phyloP scores from a whole-genome alignment of 2,329 filamentous ascomycete genomes.

The Fusarium albosuccineum region DNA sequence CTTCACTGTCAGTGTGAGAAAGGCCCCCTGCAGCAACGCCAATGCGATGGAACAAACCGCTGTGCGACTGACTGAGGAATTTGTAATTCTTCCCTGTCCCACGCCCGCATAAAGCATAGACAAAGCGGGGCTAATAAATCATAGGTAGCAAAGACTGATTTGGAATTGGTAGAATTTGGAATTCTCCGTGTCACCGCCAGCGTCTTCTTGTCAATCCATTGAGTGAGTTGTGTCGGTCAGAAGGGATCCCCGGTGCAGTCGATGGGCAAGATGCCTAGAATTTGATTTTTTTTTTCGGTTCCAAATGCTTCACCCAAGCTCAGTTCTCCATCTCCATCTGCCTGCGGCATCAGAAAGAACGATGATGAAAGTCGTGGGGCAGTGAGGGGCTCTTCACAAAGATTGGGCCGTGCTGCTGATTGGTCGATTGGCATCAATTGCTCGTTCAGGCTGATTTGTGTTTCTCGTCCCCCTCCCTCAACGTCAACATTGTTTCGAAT shows the following conservation, averaged over 20 bases:
- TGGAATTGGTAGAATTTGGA: slow-evolving; percentile 32
- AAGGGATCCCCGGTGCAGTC: not conserved
- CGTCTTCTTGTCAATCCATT: not conserved
- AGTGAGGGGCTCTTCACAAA: slow-evolving; percentile 30
- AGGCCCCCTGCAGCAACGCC: slow-evolving; percentile 6
- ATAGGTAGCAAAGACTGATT: slow-evolving; percentile 15
- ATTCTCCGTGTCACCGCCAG: slow-evolving; percentile 2
- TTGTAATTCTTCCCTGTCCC: slow-evolving; percentile 28
- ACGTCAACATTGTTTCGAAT: not conserved
- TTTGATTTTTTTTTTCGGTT: not conserved
- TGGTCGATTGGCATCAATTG: slow-evolving; percentile 19
- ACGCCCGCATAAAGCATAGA: slow-evolving; percentile 21
- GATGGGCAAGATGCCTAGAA: not conserved
- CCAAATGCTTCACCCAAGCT: slow-evolving; percentile 9
- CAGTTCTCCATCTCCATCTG: not conserved
- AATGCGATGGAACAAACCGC: slow-evolving; percentile 1
- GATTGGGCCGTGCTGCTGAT: slow-evolving; percentile 22
- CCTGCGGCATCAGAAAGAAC: slow-evolving; percentile 14
- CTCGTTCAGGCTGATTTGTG: slow-evolving; percentile 28
- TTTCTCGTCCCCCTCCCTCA: slow-evolving; percentile 3
- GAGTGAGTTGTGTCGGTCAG: not conserved
- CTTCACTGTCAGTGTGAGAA: too few species aligned
- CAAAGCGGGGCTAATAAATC: slow-evolving; percentile 25
- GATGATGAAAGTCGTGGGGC: slow-evolving; percentile 36
- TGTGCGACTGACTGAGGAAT: slow-evolving; percentile 40